These are phyloP conservation scores for Drosera capensis DNA, from an alignment of 148 eudicot genomes.

Conservation along the genomic window DNA sequence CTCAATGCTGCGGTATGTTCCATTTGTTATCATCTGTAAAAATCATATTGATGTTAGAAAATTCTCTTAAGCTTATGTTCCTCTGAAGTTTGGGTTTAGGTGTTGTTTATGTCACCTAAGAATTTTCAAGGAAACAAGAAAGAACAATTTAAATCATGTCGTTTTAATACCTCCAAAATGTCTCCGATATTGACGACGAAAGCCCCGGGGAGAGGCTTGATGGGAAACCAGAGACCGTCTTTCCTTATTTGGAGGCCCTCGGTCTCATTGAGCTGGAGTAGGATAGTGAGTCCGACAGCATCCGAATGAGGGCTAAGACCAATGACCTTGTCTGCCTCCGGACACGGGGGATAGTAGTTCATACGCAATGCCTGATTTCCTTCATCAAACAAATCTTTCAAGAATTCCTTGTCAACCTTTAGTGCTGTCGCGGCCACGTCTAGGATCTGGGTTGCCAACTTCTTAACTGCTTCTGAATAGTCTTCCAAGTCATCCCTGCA, in stretches of 20 bases:
- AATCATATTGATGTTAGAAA: not conserved
- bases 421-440: not conserved
- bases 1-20: conserved; percentile 22
- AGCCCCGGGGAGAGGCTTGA: conserved; percentile 12
- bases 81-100: not conserved
- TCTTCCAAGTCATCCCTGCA: not conserved
- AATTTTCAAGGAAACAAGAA: too few species aligned
- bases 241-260: not conserved
- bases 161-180: conserved; percentile 12
- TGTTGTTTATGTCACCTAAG: not conserved
- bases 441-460: not conserved
- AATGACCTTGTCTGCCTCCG: not conserved
- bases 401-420: not conserved
- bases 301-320: not conserved
- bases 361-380: not conserved
- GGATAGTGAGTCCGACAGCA: not conserved
- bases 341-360: not conserved
- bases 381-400: not conserved
- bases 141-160: not conserved
- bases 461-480: not conserved
- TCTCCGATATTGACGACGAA: conserved; percentile 13
- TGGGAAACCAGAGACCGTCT: conserved; percentile 1
- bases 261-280: not conserved
- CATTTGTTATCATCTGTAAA: conserved; percentile 6
- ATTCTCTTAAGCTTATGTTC: not conserved